These are phyloP conservation scores for Trypanosoma cruzi DNA, from an alignment of 208 protist species.

Conservation along the genomic window DNA sequence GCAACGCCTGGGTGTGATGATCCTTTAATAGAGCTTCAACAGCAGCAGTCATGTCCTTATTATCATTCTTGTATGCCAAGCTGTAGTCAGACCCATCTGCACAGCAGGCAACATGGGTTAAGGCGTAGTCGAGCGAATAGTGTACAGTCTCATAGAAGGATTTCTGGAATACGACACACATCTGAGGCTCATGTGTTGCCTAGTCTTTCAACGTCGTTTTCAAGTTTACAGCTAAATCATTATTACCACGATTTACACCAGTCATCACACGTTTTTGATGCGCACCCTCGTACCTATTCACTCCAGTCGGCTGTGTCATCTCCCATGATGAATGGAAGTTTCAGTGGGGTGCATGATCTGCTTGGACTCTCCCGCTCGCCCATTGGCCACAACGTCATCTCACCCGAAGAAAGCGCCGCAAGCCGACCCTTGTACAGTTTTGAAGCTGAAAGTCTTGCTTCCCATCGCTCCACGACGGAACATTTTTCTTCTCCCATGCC, in stretches of 20 bases:
- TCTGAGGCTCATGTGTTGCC: not conserved
- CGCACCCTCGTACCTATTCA: not conserved
- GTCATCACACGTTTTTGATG: not conserved
- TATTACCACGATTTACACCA: not conserved
- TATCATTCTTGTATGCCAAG: not conserved
- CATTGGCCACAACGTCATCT: not conserved
- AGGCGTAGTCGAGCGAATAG: conserved; percentile 2
- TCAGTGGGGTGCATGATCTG: not conserved
- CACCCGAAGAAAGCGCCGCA: not conserved
- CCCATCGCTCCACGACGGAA: not conserved
- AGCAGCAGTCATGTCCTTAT: not conserved
- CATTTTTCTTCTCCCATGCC: not conserved
- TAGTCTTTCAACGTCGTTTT: not conserved
- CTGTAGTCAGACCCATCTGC: not conserved
- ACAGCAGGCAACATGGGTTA: not conserved
- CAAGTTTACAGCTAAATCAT: not conserved
- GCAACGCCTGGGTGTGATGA: not conserved
- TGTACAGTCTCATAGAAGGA: not conserved
- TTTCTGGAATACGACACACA: not conserved
- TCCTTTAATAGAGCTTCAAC: not conserved
- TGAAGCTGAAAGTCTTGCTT: not conserved
- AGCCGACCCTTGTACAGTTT: not conserved
- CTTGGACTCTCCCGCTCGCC: not conserved
- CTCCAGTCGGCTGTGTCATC: not conserved
- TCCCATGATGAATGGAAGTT: not conserved